These are phyloP conservation scores for Trichoderma sp. DNA, from an alignment of 2,329 filamentous ascomycete species.

Conservation along the genomic window DNA sequence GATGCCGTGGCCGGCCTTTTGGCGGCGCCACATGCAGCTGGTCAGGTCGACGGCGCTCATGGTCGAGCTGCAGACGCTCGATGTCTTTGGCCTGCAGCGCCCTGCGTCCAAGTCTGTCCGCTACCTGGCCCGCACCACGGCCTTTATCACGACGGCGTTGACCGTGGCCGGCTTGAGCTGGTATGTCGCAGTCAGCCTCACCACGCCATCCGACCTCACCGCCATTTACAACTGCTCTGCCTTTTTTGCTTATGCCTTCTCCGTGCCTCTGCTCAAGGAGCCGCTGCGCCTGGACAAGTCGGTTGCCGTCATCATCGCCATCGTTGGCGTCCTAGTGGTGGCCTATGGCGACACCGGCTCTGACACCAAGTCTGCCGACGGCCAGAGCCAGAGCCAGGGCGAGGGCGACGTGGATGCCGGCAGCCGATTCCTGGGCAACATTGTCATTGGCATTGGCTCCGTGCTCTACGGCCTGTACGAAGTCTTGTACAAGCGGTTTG, in stretches of 20 bases:
- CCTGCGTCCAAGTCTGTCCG: conserved; percentile 31
- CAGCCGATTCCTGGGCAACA: conserved; percentile 75
- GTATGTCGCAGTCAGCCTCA: conserved; percentile 94
- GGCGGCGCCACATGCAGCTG: conserved; percentile 59
- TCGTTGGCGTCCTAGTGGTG: conserved; percentile 86
- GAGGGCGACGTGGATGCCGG: conserved; percentile 49
- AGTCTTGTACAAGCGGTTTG: conserved; percentile 89
- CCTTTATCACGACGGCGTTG: conserved; percentile 77
- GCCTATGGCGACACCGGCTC: conserved; percentile 77
- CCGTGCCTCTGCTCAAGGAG: conserved; percentile 83
- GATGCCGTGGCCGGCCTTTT: conserved; percentile 79
- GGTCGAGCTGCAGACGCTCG: conserved; percentile 76
- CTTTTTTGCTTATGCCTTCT: conserved; percentile 98
- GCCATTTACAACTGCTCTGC: conserved; percentile 99
- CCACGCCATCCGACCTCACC: conserved; percentile 87
- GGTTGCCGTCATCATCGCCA: conserved; percentile 80
- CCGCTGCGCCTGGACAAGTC: conserved; percentile 81
- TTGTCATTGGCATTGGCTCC: conserved; percentile 86
- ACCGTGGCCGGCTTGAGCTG: conserved; percentile 90
- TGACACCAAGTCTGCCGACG: conserved; percentile 24
- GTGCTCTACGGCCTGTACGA: conserved; percentile 96
- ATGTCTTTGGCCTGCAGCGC: conserved; percentile 50
- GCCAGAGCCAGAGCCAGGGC: conserved; percentile 31
- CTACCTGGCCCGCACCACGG: conserved; percentile 78
- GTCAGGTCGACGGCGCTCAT: conserved; percentile 64